Percentiles rank a stretch among this genome's conserved stretches.
Evolutionary conservation across 1,284 basidiomycete species (phyloP).

Genomic region (Rhodotorula sp.): DNA sequence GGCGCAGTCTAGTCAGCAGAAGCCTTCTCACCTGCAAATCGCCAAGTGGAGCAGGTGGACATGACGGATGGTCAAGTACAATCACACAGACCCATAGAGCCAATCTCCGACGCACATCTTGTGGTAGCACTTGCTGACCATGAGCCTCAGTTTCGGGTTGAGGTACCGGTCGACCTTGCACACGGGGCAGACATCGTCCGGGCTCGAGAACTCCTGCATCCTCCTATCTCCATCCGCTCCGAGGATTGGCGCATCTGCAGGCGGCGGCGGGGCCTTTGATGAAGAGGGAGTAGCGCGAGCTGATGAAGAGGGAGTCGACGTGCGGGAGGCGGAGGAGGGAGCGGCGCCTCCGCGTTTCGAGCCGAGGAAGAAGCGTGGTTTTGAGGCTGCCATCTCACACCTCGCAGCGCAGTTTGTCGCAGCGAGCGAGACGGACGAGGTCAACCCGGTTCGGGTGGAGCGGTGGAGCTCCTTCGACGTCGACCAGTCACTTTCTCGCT

Average conservation of each 20-base stretch:
- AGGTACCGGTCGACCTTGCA: constrained; percentile 96
- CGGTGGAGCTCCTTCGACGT: neutral
- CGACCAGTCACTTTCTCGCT: neutral
- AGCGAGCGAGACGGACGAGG: neutral
- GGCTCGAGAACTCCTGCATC: constrained; percentile 29
- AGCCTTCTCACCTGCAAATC: neutral
- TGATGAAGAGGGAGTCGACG: neutral
- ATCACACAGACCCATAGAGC: neutral
- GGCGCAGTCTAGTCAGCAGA: neutral
- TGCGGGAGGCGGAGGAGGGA: neutral
- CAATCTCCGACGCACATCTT: constrained; percentile 69
- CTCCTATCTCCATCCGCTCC: constrained; percentile 21
- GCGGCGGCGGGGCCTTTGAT: constrained; percentile 11
- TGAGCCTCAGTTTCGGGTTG: constrained; percentile 86
- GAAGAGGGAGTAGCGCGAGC: neutral
- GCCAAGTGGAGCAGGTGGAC: neutral
- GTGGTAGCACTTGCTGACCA: constrained; percentile 91
- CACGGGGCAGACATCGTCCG: constrained; percentile 89
- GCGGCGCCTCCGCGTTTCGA: neutral
- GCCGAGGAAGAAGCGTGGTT: constrained; percentile 38
- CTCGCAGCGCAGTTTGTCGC: neutral
- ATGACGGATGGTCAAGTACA: neutral
- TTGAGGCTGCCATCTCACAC: constrained; percentile 4
- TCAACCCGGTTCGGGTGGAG: neutral
- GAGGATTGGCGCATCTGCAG: constrained; percentile 10